Evolutionary conservation across 139 green algal genomes (phyloP).

Genomic region (Coelastrella sp.): DNA sequence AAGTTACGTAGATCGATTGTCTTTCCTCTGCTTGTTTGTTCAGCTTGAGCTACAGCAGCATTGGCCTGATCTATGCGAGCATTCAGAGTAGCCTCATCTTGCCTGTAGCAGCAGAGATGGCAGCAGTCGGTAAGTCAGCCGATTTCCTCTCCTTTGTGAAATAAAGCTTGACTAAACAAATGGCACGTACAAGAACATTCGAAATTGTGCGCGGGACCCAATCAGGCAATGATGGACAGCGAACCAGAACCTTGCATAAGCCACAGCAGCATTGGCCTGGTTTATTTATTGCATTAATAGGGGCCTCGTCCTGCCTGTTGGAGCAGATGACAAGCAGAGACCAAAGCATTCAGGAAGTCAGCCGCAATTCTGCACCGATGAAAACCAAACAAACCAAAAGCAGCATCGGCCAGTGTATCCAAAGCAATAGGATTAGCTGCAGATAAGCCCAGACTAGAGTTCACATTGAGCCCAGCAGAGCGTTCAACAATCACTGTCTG

Average conservation of each 20-base stretch:
- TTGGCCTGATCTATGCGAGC: slow-evolving; percentile 24
- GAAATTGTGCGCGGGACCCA: too few relatives aligned
- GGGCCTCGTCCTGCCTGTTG: too few relatives aligned
- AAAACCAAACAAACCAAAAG: not conserved
- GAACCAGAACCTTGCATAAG: not conserved
- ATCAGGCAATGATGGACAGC: too few relatives aligned
- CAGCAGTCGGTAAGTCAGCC: not conserved
- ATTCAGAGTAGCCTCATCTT: not conserved
- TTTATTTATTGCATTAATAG: too few relatives aligned
- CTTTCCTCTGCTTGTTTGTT: slow-evolving; percentile 1
- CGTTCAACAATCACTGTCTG: too few relatives aligned
- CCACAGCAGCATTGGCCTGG: not conserved
- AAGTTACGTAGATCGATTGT: not conserved
- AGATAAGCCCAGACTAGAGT: not conserved
- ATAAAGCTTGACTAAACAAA: too few relatives aligned
- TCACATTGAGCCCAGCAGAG: not conserved
- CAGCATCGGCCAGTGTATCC: not conserved
- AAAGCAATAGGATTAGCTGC: not conserved
- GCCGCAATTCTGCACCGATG: too few relatives aligned
- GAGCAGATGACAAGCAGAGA: too few relatives aligned
- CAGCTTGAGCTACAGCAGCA: slow-evolving; percentile 11
- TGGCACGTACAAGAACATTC: too few relatives aligned
- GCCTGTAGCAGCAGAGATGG: slow-evolving; percentile 8
- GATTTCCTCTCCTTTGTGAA: too few relatives aligned
- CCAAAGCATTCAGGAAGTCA: too few relatives aligned